Evolutionary conservation across 2,329 filamentous ascomycete genomes (phyloP), one percentile per base, ranked within the genome.

Genomic region (Alternaria dauci): DNA sequence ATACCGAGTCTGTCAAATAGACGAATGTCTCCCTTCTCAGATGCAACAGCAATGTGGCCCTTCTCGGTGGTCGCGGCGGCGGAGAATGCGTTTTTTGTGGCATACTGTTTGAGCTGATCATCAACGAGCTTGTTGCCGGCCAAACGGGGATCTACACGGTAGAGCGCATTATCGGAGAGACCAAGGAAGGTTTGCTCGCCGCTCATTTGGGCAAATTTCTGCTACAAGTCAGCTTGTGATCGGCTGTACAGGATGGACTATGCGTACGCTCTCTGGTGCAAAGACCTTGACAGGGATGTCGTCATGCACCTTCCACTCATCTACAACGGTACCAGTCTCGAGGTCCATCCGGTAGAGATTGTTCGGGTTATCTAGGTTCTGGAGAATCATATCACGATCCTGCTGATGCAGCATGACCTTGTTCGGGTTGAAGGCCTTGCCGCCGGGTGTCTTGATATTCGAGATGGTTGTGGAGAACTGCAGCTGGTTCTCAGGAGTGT

Each of bases 301-400:
- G 64, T 99, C 94, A 75, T 99, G 94, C 14, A 99, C 87, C 71
- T 97, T 97, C 95, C 95, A 99, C 79, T 99, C 95, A 74, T 99
- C 95, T 2, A 98, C 93, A 36, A 99, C 92, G 81, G 97, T 98
- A 68, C 95, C 95, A 70, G 96, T 96, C 78, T 99, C 94, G 44
- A 99, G 85, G 80, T 99, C 95, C 95, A 99, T 98, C 46, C 92
- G 92, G 78, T 94, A 99, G 1, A 99, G 86, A 52, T 92, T 93
- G 81, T 97, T 94, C 1, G 94, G 92, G 67, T 98, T 91, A 52
- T 89, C 81, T 26, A 78, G 84, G 70, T 96, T 94, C 78, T 97
- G 94, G 59, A 97, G 80, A 62, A 97, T 91, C 86, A 97, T 89
- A 74, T 96, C 93, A 46, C 89, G 86, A 80, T 97, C 94, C 77